Evolutionary conservation across 495 filamentous ascomycete genomes (phyloP).

Genomic region (Xylaria castorea): DNA sequence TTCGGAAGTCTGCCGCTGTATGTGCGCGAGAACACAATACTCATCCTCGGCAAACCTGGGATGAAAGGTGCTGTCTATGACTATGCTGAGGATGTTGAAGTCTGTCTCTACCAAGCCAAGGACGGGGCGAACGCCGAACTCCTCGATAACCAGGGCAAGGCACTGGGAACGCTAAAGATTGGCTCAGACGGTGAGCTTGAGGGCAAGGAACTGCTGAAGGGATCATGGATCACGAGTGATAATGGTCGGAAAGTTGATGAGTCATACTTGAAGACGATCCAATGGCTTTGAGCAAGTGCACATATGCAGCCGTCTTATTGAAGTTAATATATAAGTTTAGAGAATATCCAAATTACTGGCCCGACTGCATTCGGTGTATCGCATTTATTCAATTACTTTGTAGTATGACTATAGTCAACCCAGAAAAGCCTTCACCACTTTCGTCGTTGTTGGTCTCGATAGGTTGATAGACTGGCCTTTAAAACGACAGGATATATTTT

Average conservation of each 20-base stretch:
- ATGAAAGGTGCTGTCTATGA: constrained; percentile 59
- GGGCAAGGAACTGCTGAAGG: constrained; percentile 32
- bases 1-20: constrained; percentile 58
- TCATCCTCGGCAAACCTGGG: constrained; percentile 53
- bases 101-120: constrained; percentile 46
- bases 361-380: no score
- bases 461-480: not conserved
- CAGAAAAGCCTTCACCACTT: not conserved
- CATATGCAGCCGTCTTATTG: not conserved
- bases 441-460: not conserved
- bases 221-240: constrained; percentile 29
- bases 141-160: constrained; percentile 46
- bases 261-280: constrained; percentile 26
- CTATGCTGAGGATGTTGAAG: constrained; percentile 53
- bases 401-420: not conserved
- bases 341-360: not conserved
- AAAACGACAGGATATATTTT: not conserved
- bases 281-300: constrained; percentile 8
- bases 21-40: constrained; percentile 54
- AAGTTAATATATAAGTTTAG: not conserved
- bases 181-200: constrained; percentile 21
- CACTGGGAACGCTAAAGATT: constrained; percentile 40
- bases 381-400: not conserved
- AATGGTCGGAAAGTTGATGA: constrained; percentile 32
- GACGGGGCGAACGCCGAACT: constrained; percentile 45